Percentiles rank a stretch among this genome's conserved stretches.
These are phyloP conservation scores for Cymbopogon flexuosus DNA, from an alignment of 202 grass and related monocot species.

Conservation along the genomic window DNA sequence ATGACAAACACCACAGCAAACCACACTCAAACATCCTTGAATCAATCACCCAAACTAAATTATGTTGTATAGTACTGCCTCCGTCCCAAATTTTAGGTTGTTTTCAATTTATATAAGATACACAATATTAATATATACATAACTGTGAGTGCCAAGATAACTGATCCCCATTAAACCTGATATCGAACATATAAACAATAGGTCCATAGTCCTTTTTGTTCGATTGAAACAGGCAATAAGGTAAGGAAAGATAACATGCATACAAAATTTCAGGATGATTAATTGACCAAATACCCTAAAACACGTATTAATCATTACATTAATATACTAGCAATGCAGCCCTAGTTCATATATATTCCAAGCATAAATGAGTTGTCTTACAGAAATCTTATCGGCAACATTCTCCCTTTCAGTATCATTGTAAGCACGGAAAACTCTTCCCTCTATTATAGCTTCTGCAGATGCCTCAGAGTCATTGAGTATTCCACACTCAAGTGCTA, in stretches of 20 bases:
- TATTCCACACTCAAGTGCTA: conserved; percentile 93
- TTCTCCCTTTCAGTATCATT: conserved; percentile 45
- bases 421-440: conserved; percentile 60
- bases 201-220: not conserved
- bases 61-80: not conserved
- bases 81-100: not conserved
- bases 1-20: conserved; percentile 7
- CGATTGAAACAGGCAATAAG: not conserved
- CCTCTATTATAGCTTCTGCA: conserved; percentile 53
- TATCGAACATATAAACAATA: conserved; percentile 18
- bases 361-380: conserved; percentile 27
- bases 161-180: not conserved
- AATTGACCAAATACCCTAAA: conserved; percentile 16
- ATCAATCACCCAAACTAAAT: not conserved
- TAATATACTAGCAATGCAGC: not conserved
- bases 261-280: not conserved
- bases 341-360: conserved; percentile 7
- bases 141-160: not conserved
- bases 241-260: conserved; percentile 7
- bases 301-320: not conserved
- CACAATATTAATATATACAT: not conserved
- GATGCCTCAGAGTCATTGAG: conserved; percentile 44
- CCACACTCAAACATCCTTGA: not conserved
- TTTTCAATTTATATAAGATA: not conserved
- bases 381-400: conserved; percentile 49